phyloP scores from a whole-genome alignment of 306 rosid genomes.

The Oxytropis ochrocephala region DNA sequence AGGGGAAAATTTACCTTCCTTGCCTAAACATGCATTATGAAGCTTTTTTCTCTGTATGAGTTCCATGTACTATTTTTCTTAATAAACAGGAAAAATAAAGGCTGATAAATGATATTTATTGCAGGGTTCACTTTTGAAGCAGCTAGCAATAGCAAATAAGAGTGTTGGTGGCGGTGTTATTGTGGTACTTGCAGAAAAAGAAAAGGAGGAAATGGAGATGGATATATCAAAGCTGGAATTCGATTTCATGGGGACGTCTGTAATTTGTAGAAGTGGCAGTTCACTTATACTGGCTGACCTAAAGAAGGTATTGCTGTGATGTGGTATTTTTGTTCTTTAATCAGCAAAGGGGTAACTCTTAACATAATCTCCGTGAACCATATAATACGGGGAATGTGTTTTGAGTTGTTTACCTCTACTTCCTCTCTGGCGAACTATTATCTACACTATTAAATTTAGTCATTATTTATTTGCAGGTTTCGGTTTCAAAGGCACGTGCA shows the following conservation, averaged over 20 bases:
- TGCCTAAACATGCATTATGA: neutral
- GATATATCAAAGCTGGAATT: constrained; percentile 95
- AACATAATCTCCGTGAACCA: neutral
- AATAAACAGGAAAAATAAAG: neutral
- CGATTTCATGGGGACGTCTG: constrained; percentile 94
- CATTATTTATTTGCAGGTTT: constrained; percentile 49
- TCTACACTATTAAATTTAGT: neutral
- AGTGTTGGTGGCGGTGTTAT: constrained; percentile 92
- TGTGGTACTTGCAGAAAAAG: constrained; percentile 97
- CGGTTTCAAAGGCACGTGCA: constrained; percentile 97
- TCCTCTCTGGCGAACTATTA: neutral
- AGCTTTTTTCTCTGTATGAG: neutral
- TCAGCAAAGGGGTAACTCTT: neutral
- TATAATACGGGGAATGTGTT: neutral
- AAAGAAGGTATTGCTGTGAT: constrained; percentile 57
- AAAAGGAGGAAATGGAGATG: constrained; percentile 97
- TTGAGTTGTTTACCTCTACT: neutral
- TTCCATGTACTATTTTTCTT: constrained; percentile 1
- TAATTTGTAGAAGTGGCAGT: constrained; percentile 97
- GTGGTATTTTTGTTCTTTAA: constrained; percentile 15
- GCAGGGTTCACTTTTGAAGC: constrained; percentile 97
- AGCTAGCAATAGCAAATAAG: constrained; percentile 91
- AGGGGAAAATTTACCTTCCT: neutral
- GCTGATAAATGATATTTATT: constrained; percentile 17
- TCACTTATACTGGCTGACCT: constrained; percentile 94